Percentiles rank a stretch among this genome's conserved stretches.
phyloP scores from a whole-genome alignment of 306 rosid genomes.

The Castanea sativa region DNA sequence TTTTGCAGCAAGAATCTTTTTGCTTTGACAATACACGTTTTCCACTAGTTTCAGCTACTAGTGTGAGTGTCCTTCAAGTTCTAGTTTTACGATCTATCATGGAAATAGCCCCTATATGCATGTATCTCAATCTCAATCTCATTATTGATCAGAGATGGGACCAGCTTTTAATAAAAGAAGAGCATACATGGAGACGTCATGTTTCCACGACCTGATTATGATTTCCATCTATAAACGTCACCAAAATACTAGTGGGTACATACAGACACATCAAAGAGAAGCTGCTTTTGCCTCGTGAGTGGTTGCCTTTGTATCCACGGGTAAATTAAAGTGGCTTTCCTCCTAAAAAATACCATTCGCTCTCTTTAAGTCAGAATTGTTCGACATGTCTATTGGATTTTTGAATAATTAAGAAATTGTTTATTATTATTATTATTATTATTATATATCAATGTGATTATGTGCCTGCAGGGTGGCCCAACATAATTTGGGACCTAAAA shows the following conservation, averaged over 20 bases:
- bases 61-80: too few species aligned
- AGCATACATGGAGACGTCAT: background rate
- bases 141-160: background rate
- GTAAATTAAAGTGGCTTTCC: background rate
- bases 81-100: too few species aligned
- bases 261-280: background rate
- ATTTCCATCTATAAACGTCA: background rate
- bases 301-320: background rate
- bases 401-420: background rate
- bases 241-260: background rate
- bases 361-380: background rate
- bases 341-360: background rate
- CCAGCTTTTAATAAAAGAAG: background rate
- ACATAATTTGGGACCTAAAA: too few species aligned
- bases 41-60: too few species aligned
- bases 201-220: background rate
- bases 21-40: too few species aligned
- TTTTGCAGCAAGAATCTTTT: background rate
- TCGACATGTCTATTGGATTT: background rate
- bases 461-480: too few species aligned
- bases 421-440: too few species aligned
- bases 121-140: background rate
- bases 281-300: background rate
- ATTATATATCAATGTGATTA: too few species aligned
- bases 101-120: too few species aligned